Evolutionary conservation across 768 basidiomycete genomes (phyloP), one percentile per base, ranked within the genome.

Genomic region (Amanita muscaria): DNA sequence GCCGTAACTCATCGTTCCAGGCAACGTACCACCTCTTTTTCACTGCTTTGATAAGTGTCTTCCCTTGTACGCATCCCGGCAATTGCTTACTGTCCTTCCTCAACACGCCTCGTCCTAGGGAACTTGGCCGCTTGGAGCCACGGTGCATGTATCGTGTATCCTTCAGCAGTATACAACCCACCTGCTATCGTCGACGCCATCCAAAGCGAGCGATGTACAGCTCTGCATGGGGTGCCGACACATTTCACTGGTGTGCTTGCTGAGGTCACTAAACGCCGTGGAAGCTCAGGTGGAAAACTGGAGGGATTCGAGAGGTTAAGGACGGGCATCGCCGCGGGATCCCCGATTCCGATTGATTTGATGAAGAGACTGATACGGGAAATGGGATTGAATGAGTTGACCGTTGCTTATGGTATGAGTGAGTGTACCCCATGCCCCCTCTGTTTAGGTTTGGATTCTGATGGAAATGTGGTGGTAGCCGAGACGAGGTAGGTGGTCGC

Each of bases 371-470:
- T 90, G 23, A 85, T 86, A 16, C 58, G 66, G 16, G 76, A 77
- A 52, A 52, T 90, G 45, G 83, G 87, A 52, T 58, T 90, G 30
- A 67, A 55, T 4, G 83, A 87, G 33, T 60, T 90, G 31, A 88
- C 88, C 0, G 80, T 76, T 46, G 86, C 81, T 9, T 90, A 87
- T 60, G 88, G 88, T 46, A 90, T 90, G 88, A 89, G 88, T 90
- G 49, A 48, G 21, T 31, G 23, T 25, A 31, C 3, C 22, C n/a
- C 18, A 25, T 44, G 35, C 14, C 14, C 36, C 22, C 12, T 30
- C 47, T 37, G 33, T 39, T 19, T 27, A 16, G 38, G 9, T 15
- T 29, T 29, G 27, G 12, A 29, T 29, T 29, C 27, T 29, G 27
- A 29, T 29, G 27, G 27, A 12, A 29, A 29, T 29, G 12, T 30